phyloP scores from a whole-genome alignment of 2,329 filamentous ascomycete species.

The Biscogniauxia mediterranea region DNA sequence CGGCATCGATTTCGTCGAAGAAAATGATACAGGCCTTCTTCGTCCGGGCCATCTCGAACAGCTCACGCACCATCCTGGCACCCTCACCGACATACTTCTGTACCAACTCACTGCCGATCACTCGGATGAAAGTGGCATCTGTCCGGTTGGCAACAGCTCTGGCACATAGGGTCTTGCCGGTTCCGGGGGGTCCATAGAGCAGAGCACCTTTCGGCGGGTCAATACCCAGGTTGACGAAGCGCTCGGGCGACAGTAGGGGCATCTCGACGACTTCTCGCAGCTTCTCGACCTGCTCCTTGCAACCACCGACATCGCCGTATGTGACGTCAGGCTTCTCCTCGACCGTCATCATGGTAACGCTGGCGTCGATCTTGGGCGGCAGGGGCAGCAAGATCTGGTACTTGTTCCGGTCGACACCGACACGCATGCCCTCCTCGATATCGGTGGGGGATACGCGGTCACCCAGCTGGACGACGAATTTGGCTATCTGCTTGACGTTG shows the following conservation, averaged over 20 bases:
- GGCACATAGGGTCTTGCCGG: constrained; percentile 98
- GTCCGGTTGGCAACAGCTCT: constrained; percentile 97
- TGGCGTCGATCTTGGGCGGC: constrained; percentile 97
- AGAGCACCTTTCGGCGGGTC: constrained; percentile 97
- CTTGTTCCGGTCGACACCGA: constrained; percentile 97
- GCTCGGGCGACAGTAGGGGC: constrained; percentile 92
- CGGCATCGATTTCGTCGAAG: constrained; percentile 97
- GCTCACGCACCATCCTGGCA: constrained; percentile 95
- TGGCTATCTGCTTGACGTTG: constrained; percentile 99
- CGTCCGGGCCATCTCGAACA: constrained; percentile 98
- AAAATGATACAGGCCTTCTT: constrained; percentile 99
- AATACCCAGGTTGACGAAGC: constrained; percentile 98
- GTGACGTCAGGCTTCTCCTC: constrained; percentile 99
- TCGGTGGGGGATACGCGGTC: constrained; percentile 96
- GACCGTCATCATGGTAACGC: constrained; percentile 99
- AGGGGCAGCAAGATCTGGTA: constrained; percentile 97
- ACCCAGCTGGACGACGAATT: constrained; percentile 97
- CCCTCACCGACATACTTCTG: constrained; percentile 99
- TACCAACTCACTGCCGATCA: constrained; percentile 95
- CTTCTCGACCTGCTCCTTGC: constrained; percentile 99
- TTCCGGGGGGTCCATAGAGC: constrained; percentile 94
- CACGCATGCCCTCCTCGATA: constrained; percentile 99
- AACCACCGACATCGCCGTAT: constrained; percentile 96
- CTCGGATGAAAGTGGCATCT: constrained; percentile 96
- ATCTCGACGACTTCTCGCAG: constrained; percentile 98